A percentile compares a stretch with the other conserved stretches of the same genome.
phyloP scores from a whole-genome alignment of 768 basidiomycete species.

The Kwoniella sp. region DNA sequence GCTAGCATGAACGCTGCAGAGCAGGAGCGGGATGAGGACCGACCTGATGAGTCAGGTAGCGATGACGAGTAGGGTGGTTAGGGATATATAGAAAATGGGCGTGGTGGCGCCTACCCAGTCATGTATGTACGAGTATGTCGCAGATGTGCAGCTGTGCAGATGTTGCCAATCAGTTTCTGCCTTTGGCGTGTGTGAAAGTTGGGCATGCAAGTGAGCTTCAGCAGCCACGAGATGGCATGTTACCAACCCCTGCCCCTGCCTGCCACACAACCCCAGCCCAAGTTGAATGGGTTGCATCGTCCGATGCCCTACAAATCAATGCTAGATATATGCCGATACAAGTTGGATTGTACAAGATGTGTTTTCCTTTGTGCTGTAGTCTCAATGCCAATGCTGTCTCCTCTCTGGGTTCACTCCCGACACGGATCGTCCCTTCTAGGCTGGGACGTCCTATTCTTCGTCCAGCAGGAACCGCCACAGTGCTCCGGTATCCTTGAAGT shows the following conservation, averaged over 20 bases:
- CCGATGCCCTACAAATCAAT: too few species aligned
- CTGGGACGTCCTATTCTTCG: not conserved
- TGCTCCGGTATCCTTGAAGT: conserved; percentile 72
- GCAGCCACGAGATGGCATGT: too few species aligned
- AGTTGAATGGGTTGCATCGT: conserved; percentile 16
- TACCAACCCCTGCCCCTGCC: too few species aligned
- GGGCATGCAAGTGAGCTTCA: too few species aligned
- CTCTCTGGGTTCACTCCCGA: not conserved
- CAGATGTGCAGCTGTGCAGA: too few species aligned
- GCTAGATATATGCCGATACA: conserved; percentile 14
- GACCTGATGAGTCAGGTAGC: conserved; percentile 16
- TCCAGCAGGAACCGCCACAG: conserved; percentile 80
- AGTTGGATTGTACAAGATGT: conserved; percentile 10
- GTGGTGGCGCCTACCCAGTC: not conserved
- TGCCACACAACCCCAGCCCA: not conserved
- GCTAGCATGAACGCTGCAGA: conserved; percentile 43
- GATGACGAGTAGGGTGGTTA: conserved; percentile 36
- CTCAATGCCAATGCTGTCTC: not conserved
- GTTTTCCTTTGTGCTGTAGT: not conserved
- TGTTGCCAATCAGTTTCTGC: too few species aligned
- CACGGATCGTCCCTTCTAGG: not conserved
- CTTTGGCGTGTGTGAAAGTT: too few species aligned
- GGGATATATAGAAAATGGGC: too few species aligned
- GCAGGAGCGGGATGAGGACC: conserved; percentile 35
- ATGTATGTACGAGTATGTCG: not conserved